Evolutionary conservation across 164 flowering plant genomes (phyloP), one percentile per base, ranked within the genome.

Genomic region (Protea cynaroides): DNA sequence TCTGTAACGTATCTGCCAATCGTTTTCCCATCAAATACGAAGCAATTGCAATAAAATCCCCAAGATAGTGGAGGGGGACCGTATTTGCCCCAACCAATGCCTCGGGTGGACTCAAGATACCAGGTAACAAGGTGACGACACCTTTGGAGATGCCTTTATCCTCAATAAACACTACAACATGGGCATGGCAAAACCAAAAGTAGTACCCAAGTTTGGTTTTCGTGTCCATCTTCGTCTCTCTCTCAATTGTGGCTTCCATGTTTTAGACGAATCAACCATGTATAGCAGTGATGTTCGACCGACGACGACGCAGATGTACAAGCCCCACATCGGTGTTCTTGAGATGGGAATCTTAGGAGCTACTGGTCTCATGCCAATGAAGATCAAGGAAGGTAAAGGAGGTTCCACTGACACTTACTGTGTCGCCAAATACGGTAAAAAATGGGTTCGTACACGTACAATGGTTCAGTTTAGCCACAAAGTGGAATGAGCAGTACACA

Each of bases 241-340:
- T n/a, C n/a, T n/a, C n/a, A n/a, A n/a, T n/a, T n/a, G n/a, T n/a
- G 89, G 86, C 0, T 82, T 82, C 25, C 89, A 82, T 72, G 89
- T 84, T 47, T 70, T 84, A 54, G 86, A 84, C n/a, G 86, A 84
- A 65, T 74, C 78, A 0, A 82, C 84, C 0, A 72, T 73, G 24
- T 76, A 81, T n/a, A 79, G 81, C n/a, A 82, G 85, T 65, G 89
- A 84, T 66, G 73, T 82, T 13, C 50, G 77, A 59, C 71, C 86
- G 2, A 79, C 84, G 0, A 72, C 81, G 3, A 79, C 72, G 56
- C 77, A 65, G 25, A 36, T 84, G 22, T 78, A 85, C 84, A 79
- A 74, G 34, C 78, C 71, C 0, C 40, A 68, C 19, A 81, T 82
- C 70, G 89, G 89, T 11, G 74, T 81, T 23, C 56, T 84, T n/a